Conservation (phyloP, 495 filamentous ascomycete species). For the Aspergillus asperescens region DNA sequence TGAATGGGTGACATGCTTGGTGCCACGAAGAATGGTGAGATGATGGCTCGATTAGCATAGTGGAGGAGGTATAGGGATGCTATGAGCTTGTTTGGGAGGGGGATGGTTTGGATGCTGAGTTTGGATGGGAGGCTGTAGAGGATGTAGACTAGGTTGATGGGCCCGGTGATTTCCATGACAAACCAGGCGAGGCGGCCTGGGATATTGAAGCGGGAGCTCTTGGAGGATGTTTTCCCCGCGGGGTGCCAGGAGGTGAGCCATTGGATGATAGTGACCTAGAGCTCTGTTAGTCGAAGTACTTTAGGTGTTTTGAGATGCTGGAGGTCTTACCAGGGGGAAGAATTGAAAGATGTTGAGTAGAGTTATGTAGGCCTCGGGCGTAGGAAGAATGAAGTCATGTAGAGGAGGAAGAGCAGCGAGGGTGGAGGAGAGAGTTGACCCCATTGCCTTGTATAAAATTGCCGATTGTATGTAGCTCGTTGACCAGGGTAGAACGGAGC, state of each 20-base stretch:
- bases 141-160: slow-evolving; percentile 70
- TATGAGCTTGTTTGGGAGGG: slow-evolving; percentile 30
- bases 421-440: slow-evolving; percentile 19
- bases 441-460: slow-evolving; percentile 27
- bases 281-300: slow-evolving; percentile 8
- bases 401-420: slow-evolving; percentile 20
- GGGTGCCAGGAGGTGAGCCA: slow-evolving; percentile 61
- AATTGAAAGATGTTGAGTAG: slow-evolving; percentile 48
- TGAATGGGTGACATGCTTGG: slow-evolving; percentile 90
- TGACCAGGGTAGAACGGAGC: too few species aligned
- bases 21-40: slow-evolving; percentile 71
- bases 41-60: slow-evolving; percentile 81
- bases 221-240: slow-evolving; percentile 78
- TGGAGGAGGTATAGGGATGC: slow-evolving; percentile 53
- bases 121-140: slow-evolving; percentile 50
- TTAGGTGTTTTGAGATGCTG: background rate
- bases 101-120: slow-evolving; percentile 18
- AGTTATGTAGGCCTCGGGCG: slow-evolving; percentile 44
- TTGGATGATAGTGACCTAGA: slow-evolving; percentile 54
- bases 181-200: slow-evolving; percentile 86
- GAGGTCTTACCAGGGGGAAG: slow-evolving; percentile 38
- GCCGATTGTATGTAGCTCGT: too few species aligned
- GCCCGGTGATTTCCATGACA: slow-evolving; percentile 77
- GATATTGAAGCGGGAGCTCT: slow-evolving; percentile 65
- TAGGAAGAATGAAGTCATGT: slow-evolving; percentile 46